These are phyloP conservation scores for Prunus kanzakura DNA, from an alignment of 306 rosid genomes.

Conservation along the genomic window DNA sequence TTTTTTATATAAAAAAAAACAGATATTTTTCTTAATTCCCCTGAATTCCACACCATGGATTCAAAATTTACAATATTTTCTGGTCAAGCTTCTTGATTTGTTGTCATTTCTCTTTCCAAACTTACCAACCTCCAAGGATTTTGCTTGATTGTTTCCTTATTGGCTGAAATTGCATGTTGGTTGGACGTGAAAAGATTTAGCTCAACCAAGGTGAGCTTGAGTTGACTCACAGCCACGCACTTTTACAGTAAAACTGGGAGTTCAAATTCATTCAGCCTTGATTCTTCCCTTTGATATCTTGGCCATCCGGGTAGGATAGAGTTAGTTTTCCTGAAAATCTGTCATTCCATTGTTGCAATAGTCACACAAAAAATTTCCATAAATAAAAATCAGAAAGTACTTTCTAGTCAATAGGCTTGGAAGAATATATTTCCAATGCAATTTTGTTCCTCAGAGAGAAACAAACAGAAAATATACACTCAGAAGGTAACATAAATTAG, in stretches of 20 bases:
- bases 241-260: no score
- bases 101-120: neutral
- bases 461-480: neutral
- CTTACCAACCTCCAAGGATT: neutral
- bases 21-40: neutral
- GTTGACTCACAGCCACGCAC: no score
- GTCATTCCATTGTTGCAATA: no score
- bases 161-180: no score
- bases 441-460: neutral
- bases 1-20: neutral
- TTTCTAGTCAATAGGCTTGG: neutral
- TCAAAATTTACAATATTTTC: neutral
- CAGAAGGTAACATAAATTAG: conserved; percentile 2
- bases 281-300: no score
- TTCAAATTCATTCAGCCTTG: no score
- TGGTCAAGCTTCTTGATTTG: neutral
- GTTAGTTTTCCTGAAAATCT: no score
- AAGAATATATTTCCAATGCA: neutral
- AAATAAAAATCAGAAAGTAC: no score
- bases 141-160: neutral
- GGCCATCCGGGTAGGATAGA: no score
- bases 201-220: no score
- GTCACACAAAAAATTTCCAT: no score
- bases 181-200: no score
- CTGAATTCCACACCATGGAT: neutral